A percentile compares a stretch with the other conserved stretches of the same genome.
phyloP scores from a whole-genome alignment of 2,329 filamentous ascomycete species.

The Rutstroemia sp. region DNA sequence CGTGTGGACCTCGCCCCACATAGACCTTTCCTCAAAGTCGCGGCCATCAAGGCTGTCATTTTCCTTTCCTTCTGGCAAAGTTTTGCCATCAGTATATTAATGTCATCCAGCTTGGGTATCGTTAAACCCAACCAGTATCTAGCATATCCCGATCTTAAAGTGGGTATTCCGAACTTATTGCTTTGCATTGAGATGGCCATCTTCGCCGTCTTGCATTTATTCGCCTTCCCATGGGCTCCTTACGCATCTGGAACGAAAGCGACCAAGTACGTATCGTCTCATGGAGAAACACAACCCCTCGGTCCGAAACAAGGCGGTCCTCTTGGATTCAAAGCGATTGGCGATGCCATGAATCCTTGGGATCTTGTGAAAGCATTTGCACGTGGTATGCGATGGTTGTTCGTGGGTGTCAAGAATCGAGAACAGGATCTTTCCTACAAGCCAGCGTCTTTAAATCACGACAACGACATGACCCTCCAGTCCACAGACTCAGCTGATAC shows the following conservation, averaged over 20 bases:
- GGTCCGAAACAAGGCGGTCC: slow-evolving; percentile 55
- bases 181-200: slow-evolving; percentile 81
- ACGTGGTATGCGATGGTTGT: slow-evolving; percentile 67
- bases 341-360: slow-evolving; percentile 72
- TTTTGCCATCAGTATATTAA: slow-evolving; percentile 54
- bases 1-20: slow-evolving; percentile 61
- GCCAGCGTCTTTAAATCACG: slow-evolving; percentile 10
- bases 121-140: slow-evolving; percentile 37
- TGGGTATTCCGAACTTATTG: slow-evolving; percentile 71
- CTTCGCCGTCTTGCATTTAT: slow-evolving; percentile 72
- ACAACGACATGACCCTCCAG: slow-evolving; percentile 19
- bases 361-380: slow-evolving; percentile 76
- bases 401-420: slow-evolving; percentile 61
- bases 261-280: neutral
- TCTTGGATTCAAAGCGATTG: slow-evolving; percentile 56
- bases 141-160: slow-evolving; percentile 67
- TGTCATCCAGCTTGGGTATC: slow-evolving; percentile 40
- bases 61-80: slow-evolving; percentile 88
- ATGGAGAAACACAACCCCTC: slow-evolving; percentile 29
- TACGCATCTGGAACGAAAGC: slow-evolving; percentile 40
- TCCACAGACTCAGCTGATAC: slow-evolving; percentile 6
- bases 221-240: slow-evolving; percentile 70
- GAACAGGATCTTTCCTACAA: slow-evolving; percentile 46
- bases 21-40: slow-evolving; percentile 68
- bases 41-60: slow-evolving; percentile 85